Evolutionary conservation across 1,284 basidiomycete genomes (phyloP).

Genomic region (Naganishia liquefaciens): DNA sequence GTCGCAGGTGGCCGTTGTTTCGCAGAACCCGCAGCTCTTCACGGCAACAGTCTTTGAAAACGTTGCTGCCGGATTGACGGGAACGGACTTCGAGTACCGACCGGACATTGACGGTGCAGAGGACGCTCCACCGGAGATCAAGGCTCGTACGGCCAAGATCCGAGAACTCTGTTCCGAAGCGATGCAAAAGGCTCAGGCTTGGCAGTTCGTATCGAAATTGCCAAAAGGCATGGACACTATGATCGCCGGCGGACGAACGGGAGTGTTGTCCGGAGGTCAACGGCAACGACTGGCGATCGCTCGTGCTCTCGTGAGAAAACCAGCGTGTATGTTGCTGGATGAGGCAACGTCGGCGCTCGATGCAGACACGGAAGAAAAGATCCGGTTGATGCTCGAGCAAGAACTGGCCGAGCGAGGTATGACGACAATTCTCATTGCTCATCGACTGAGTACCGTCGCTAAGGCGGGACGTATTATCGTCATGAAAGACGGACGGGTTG

Average conservation of each 20-base stretch:
- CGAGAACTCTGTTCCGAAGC: conserved; percentile 79
- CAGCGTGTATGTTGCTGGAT: conserved; percentile 84
- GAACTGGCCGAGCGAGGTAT: conserved; percentile 64
- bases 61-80: conserved; percentile 88
- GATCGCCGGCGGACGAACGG: conserved; percentile 29
- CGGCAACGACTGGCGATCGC: conserved; percentile 97
- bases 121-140: conserved; percentile 41
- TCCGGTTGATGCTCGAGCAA: conserved; percentile 92
- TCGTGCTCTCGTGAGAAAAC: conserved; percentile 87
- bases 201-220: conserved; percentile 80
- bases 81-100: conserved; percentile 58
- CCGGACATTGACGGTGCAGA: conserved; percentile 29
- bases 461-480: conserved; percentile 50
- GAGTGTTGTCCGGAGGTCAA: conserved; percentile 79
- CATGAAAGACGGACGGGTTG: conserved; percentile 48
- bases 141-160: conserved; percentile 66
- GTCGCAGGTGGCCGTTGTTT: conserved; percentile 68
- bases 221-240: conserved; percentile 65
- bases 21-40: conserved; percentile 57
- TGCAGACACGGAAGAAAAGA: conserved; percentile 84
- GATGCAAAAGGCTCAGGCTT: conserved; percentile 85
- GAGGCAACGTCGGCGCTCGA: conserved; percentile 61
- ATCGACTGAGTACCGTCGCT: conserved; percentile 57
- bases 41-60: conserved; percentile 75
- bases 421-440: conserved; percentile 58